Percentiles rank a stretch among this genome's conserved stretches.
Evolutionary conservation across 352 stramenopile species (phyloP).

Genomic region (Phytophthora europaea): DNA sequence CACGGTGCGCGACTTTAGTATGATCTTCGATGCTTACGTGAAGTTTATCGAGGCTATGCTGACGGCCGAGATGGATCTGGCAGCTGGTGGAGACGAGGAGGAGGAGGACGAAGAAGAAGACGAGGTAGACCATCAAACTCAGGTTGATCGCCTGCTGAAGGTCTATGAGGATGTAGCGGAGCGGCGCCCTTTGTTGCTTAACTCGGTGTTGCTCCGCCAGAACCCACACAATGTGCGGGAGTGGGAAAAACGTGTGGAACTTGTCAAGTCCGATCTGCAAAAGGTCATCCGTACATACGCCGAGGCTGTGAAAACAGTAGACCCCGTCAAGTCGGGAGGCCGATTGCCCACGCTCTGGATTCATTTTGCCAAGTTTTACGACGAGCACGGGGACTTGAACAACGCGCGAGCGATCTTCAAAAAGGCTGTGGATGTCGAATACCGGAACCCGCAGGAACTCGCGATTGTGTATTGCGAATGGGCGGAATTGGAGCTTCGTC

Average conservation of each 20-base stretch:
- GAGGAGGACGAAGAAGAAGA: conserved; percentile 84
- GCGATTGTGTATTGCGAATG: conserved; percentile 95
- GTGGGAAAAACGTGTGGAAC: conserved; percentile 97
- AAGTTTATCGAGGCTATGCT: conserved; percentile 99
- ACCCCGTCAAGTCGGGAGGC: conserved; percentile 87
- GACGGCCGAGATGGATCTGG: conserved; percentile 95
- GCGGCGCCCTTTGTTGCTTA: conserved; percentile 94
- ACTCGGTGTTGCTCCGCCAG: conserved; percentile 97
- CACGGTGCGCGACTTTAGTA: conserved; percentile 97
- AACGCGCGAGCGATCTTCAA: conserved; percentile 95
- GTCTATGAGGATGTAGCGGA: conserved; percentile 95
- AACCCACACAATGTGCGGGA: conserved; percentile 99
- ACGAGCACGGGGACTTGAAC: conserved; percentile 91
- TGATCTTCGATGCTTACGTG: conserved; percentile 99
- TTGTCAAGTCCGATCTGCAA: conserved; percentile 72
- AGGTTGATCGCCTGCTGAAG: conserved; percentile 85
- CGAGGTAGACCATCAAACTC: conserved; percentile 64
- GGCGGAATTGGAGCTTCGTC: conserved; percentile 97
- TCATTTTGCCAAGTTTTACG: conserved; percentile 96
- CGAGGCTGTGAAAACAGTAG: conserved; percentile 94
- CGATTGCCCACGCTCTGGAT: conserved; percentile 95
- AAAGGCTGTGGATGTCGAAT: conserved; percentile 85
- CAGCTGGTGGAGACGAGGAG: conserved; percentile 36
- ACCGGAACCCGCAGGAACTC: conserved; percentile 92
- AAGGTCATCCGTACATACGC: conserved; percentile 88